Evolutionary conservation across 202 grass and related monocot genomes (phyloP).

Genomic region (Panicum hallii): DNA sequence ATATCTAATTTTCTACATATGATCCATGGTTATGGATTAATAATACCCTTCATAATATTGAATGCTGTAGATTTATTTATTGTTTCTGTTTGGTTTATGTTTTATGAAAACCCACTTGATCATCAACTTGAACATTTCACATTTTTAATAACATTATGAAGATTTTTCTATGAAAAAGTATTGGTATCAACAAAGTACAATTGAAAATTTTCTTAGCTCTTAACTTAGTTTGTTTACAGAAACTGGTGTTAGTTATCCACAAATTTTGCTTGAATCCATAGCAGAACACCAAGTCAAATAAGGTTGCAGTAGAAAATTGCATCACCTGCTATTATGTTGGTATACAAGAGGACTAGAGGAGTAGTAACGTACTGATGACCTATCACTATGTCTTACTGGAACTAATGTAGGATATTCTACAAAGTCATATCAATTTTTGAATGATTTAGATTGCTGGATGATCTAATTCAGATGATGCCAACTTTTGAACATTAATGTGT

Average conservation of each 20-base stretch:
- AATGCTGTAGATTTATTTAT: background rate
- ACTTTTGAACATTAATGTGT: background rate
- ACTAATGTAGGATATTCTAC: background rate
- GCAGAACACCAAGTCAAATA: background rate
- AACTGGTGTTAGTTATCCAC: background rate
- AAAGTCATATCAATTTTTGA: background rate
- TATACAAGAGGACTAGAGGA: background rate
- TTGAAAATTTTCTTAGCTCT: background rate
- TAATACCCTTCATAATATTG: background rate
- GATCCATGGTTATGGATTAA: background rate
- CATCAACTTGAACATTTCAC: background rate
- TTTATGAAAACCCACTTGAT: background rate
- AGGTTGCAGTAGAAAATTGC: background rate
- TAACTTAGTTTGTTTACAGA: background rate
- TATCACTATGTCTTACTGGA: background rate
- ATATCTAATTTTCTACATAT: background rate
- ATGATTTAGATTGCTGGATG: background rate
- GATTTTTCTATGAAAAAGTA: background rate
- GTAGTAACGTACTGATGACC: background rate
- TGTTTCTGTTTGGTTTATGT: background rate
- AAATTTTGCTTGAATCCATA: background rate
- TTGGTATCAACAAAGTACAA: background rate
- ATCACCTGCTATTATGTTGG: background rate
- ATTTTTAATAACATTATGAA: background rate
- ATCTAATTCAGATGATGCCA: background rate